phyloP scores from a whole-genome alignment of 768 basidiomycete species.

The Phylloporus scabripes region DNA sequence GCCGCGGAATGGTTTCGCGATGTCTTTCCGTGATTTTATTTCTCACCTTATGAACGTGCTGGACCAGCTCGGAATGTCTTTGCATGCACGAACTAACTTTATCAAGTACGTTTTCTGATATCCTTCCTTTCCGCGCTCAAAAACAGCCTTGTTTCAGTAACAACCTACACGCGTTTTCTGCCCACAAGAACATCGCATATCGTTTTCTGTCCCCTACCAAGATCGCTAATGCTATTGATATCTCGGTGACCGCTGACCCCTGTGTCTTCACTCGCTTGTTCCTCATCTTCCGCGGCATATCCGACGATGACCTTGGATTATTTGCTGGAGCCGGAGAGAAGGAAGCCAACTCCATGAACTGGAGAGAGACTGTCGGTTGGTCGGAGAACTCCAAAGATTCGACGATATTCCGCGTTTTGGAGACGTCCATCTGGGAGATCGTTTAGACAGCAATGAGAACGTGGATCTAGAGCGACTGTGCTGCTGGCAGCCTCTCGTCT shows the following conservation, averaged over 20 bases:
- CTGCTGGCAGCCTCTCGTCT: conserved; percentile 18
- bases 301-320: conserved; percentile 69
- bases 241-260: conserved; percentile 74
- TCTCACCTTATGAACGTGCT: conserved; percentile 78
- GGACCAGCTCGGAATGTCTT: conserved; percentile 78
- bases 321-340: conserved; percentile 82
- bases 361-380: conserved; percentile 78
- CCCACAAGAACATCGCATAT: conserved; percentile 84
- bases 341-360: conserved; percentile 76
- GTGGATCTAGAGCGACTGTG: conserved; percentile 1
- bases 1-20: conserved; percentile 79
- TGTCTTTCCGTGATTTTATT: conserved; percentile 76
- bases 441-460: conserved; percentile 28
- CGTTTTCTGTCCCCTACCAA: conserved; percentile 77
- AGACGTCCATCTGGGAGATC: conserved; percentile 74
- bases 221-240: conserved; percentile 83
- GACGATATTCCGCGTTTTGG: conserved; percentile 69
- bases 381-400: conserved; percentile 75
- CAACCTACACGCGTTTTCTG: conserved; percentile 67
- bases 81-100: conserved; percentile 77
- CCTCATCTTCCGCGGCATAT: conserved; percentile 78
- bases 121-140: background rate
- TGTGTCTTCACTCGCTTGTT: conserved; percentile 82
- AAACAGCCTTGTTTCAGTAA: conserved; percentile 41
- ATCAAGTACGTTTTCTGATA: conserved; percentile 53